A percentile compares a stretch with the other conserved stretches of the same genome.
Evolutionary conservation across 345 rosid species (phyloP).

Genomic region (Psidium guajava): DNA sequence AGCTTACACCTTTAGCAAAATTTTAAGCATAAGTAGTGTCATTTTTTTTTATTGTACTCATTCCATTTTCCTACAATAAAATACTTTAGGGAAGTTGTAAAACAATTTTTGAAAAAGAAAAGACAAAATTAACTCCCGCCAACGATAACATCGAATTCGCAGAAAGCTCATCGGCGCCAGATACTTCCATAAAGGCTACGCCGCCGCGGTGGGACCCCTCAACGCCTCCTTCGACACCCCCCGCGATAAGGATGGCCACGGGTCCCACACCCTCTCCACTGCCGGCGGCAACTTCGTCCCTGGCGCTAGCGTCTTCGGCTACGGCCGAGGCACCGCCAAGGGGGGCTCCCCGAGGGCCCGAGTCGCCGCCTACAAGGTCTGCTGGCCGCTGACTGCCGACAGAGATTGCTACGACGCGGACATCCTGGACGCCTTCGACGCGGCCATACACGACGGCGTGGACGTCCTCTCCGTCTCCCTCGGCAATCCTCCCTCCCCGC

Average conservation of each 20-base stretch:
- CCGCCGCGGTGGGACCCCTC: slow-evolving; percentile 28
- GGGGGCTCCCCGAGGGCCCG: slow-evolving; percentile 81
- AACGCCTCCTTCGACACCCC: slow-evolving; percentile 43
- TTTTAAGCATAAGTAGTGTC: too few relatives aligned
- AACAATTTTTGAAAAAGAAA: background rate
- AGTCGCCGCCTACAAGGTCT: slow-evolving; percentile 84
- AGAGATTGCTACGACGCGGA: slow-evolving; percentile 55
- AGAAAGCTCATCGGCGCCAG: slow-evolving; percentile 76
- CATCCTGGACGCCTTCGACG: slow-evolving; percentile 57
- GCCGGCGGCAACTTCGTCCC: slow-evolving; percentile 59
- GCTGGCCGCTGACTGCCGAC: slow-evolving; percentile 31
- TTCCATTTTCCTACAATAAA: background rate
- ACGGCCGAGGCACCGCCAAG: slow-evolving; percentile 57
- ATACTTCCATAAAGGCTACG: slow-evolving; percentile 44
- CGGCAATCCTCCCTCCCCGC: slow-evolving; percentile 28
- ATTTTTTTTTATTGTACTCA: background rate
- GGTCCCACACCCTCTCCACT: slow-evolving; percentile 84
- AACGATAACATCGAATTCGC: background rate
- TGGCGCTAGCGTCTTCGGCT: slow-evolving; percentile 39
- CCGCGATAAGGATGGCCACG: slow-evolving; percentile 77
- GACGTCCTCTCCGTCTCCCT: slow-evolving; percentile 71
- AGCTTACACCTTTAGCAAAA: too few relatives aligned
- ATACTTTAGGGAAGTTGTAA: background rate
- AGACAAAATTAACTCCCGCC: background rate
- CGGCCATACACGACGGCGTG: slow-evolving; percentile 67